Percentiles rank a stretch among this genome's conserved stretches.
phyloP scores from a whole-genome alignment of 106 monocot genomes.

The Platanthera zijinensis region DNA sequence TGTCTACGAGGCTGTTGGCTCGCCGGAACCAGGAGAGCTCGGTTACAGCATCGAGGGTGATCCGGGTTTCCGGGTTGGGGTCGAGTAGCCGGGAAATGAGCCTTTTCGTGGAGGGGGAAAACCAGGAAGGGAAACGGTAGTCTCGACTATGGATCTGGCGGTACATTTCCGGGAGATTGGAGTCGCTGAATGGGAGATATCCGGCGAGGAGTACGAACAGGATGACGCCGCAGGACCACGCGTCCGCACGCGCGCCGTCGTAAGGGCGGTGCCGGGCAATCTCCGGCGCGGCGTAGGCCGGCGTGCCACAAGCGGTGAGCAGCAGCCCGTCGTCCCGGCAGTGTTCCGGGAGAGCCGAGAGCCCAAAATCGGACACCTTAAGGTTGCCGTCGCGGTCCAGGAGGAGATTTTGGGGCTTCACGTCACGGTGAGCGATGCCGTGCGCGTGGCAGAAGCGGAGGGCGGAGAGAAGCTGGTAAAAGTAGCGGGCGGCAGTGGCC shows the following conservation, averaged over 20 bases:
- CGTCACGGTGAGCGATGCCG: constrained; percentile 73
- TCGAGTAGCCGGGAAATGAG: constrained; percentile 41
- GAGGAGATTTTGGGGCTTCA: constrained; percentile 82
- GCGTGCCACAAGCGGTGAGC: constrained; percentile 53
- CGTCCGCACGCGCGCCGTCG: constrained; percentile 48
- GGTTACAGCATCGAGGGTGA: constrained; percentile 28
- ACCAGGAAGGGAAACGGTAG: constrained; percentile 37
- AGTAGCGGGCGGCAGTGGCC: constrained; percentile 30
- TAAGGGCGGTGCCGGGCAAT: constrained; percentile 25
- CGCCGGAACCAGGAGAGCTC: constrained; percentile 22
- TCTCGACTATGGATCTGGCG: constrained; percentile 20
- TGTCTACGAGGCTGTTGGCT: constrained; percentile 11
- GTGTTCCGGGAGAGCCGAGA: constrained; percentile 52
- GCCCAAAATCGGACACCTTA: constrained; percentile 74
- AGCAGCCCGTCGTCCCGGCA: constrained; percentile 42
- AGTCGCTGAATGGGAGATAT: constrained; percentile 43
- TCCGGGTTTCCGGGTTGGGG: constrained; percentile 38
- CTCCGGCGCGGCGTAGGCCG: constrained; percentile 62
- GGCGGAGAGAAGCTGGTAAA: constrained; percentile 71
- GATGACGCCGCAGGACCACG: constrained; percentile 62
- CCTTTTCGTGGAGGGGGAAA: constrained; percentile 24
- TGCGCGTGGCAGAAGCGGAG: constrained; percentile 72
- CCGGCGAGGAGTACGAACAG: constrained; percentile 43
- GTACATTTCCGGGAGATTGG: constrained; percentile 39
- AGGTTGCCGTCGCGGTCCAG: constrained; percentile 46